Percentiles rank a stretch among this genome's conserved stretches.
These are phyloP conservation scores for Clonostachys chloroleuca DNA, from an alignment of 2,329 filamentous ascomycete species.

Conservation along the genomic window DNA sequence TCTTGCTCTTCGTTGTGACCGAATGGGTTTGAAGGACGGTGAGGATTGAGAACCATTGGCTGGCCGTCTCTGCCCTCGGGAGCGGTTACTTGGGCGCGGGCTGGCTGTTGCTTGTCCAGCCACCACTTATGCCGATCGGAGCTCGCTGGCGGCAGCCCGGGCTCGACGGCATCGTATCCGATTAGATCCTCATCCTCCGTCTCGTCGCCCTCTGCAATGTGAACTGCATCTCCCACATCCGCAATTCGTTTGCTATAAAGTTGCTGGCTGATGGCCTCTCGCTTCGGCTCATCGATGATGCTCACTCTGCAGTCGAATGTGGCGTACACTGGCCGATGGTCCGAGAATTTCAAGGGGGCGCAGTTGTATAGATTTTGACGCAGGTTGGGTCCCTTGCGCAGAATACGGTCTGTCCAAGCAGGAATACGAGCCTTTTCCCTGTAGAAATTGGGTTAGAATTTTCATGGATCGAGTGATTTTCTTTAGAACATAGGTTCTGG, in stretches of 20 bases:
- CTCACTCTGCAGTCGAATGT: slow-evolving; percentile 81
- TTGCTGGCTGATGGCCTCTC: slow-evolving; percentile 67
- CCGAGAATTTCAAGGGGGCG: slow-evolving; percentile 82
- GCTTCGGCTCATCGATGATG: slow-evolving; percentile 70
- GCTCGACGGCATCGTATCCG: slow-evolving; percentile 78
- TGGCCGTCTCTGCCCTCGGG: slow-evolving; percentile 47
- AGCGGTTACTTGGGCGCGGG: slow-evolving; percentile 66
- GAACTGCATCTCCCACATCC: slow-evolving; percentile 61
- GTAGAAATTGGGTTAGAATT: background rate
- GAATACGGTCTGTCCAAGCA: slow-evolving; percentile 92
- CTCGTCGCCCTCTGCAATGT: slow-evolving; percentile 44
- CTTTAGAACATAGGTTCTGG: slow-evolving; percentile 4
- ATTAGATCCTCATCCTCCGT: slow-evolving; percentile 76
- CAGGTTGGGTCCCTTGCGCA: slow-evolving; percentile 80
- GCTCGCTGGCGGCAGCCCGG: slow-evolving; percentile 65
- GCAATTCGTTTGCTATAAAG: slow-evolving; percentile 68
- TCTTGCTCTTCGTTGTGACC: slow-evolving; percentile 69
- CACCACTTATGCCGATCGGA: slow-evolving; percentile 69
- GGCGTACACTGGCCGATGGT: slow-evolving; percentile 93
- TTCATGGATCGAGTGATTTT: background rate
- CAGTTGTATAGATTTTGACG: slow-evolving; percentile 79
- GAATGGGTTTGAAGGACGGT: slow-evolving; percentile 79
- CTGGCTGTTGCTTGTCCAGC: slow-evolving; percentile 67
- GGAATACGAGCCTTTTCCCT: slow-evolving; percentile 89
- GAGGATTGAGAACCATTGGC: slow-evolving; percentile 64